phyloP scores from a whole-genome alignment of 2,329 filamentous ascomycete genomes.

The Aspergillus phoenicis region DNA sequence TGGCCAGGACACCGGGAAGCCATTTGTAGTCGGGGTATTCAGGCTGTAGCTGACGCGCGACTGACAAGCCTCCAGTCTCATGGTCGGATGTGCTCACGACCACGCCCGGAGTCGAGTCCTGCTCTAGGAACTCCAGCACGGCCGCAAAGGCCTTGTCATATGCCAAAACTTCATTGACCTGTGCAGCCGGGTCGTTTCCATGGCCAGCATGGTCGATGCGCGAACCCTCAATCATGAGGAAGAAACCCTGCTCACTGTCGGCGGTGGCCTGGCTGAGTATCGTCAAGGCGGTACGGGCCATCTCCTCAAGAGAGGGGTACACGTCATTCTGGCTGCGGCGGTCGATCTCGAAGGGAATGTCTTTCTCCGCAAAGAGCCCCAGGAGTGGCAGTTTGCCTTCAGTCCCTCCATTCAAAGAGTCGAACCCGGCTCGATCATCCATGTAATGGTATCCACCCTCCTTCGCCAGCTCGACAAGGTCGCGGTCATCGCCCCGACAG shows the following conservation, averaged over 20 bases:
- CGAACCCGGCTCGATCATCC: conserved; percentile 71
- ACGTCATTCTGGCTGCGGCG: conserved; percentile 73
- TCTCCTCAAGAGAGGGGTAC: conserved; percentile 89
- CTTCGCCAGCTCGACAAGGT: conserved; percentile 73
- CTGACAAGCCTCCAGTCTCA: conserved; percentile 86
- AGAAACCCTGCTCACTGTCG: conserved; percentile 88
- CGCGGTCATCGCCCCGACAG: conserved; percentile 76
- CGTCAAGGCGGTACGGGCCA: conserved; percentile 79
- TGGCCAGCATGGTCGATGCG: conserved; percentile 95
- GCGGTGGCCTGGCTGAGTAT: conserved; percentile 79
- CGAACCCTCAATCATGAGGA: conserved; percentile 97
- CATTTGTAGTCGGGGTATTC: conserved; percentile 72
- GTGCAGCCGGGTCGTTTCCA: conserved; percentile 78
- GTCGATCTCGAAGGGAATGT: conserved; percentile 94
- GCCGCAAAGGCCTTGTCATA: conserved; percentile 85
- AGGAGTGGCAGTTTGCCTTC: conserved; percentile 76
- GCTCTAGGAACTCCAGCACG: conserved; percentile 81
- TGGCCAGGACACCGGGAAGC: conserved; percentile 80
- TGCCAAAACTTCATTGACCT: conserved; percentile 90
- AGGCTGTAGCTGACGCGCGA: conserved; percentile 70
- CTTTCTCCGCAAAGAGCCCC: conserved; percentile 77
- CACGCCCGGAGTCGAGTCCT: conserved; percentile 70
- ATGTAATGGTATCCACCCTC: conserved; percentile 81
- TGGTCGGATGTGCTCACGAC: conserved; percentile 93
- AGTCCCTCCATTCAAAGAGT: conserved; percentile 68